These are phyloP conservation scores for Penicillium lividum DNA, from an alignment of 495 filamentous ascomycete species.

Conservation along the genomic window DNA sequence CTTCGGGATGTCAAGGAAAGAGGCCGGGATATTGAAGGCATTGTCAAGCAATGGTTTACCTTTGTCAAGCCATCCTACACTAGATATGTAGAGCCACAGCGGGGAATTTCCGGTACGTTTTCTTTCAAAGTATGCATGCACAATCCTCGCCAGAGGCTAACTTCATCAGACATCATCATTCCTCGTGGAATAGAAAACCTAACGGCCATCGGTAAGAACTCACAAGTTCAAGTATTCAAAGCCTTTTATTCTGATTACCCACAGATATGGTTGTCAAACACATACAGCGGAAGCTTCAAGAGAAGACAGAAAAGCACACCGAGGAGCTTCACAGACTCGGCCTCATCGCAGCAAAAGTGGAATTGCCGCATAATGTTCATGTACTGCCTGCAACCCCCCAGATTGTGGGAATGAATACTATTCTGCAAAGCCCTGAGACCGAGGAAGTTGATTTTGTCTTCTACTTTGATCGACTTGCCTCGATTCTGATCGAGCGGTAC, in stretches of 20 bases:
- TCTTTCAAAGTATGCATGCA: not conserved
- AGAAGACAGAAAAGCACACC: conserved; percentile 84
- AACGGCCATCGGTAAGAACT: conserved; percentile 76
- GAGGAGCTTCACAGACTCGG: conserved; percentile 73
- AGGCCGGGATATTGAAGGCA: conserved; percentile 86
- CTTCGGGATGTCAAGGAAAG: conserved; percentile 82
- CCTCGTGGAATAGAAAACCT: conserved; percentile 91
- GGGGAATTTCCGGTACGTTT: conserved; percentile 66
- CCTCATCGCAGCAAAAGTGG: conserved; percentile 62
- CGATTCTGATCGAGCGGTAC: conserved; percentile 82
- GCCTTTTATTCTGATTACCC: conserved; percentile 13
- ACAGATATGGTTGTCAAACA: conserved; percentile 87
- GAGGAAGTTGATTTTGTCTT: conserved; percentile 91
- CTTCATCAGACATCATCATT: conserved; percentile 77
- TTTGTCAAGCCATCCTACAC: conserved; percentile 97
- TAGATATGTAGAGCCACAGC: conserved; percentile 85
- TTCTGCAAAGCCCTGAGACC: conserved; percentile 79
- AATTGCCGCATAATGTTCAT: conserved; percentile 70
- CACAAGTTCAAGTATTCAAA: not conserved
- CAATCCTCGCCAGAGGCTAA: conserved; percentile 11
- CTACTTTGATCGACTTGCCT: conserved; percentile 86
- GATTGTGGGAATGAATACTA: conserved; percentile 82
- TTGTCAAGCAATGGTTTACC: conserved; percentile 95
- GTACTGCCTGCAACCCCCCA: conserved; percentile 74
- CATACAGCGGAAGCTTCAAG: conserved; percentile 76